Evolutionary conservation across 148 eudicot genomes (phyloP).

Genomic region (Camellia lanceoleosa): DNA sequence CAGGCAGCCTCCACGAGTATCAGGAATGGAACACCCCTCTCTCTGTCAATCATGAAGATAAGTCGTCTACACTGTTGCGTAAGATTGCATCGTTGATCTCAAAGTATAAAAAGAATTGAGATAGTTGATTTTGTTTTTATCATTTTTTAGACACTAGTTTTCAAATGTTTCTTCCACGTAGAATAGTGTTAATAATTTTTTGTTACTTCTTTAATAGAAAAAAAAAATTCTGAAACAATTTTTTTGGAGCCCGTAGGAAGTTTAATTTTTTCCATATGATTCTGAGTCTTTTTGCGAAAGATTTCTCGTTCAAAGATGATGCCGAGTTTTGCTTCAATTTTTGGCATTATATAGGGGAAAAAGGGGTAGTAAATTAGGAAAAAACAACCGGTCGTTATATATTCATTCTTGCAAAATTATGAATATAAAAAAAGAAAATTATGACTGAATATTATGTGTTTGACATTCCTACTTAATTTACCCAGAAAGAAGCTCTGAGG

Average conservation of each 20-base stretch:
- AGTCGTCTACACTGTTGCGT: slow-evolving; percentile 36
- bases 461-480: too few species aligned
- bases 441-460: too few species aligned
- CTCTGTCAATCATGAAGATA: slow-evolving; percentile 23
- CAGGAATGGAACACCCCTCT: slow-evolving; percentile 72
- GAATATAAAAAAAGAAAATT: too few species aligned
- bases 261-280: too few species aligned
- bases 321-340: not conserved
- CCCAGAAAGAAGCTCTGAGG: too few species aligned
- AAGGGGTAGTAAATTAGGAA: not conserved
- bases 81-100: slow-evolving; percentile 51
- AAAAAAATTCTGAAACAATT: too few species aligned
- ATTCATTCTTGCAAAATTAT: too few species aligned
- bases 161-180: not conserved
- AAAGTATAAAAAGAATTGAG: slow-evolving; percentile 18
- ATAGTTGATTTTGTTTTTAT: not conserved
- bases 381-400: too few species aligned
- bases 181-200: not conserved
- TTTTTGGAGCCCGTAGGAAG: too few species aligned
- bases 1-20: slow-evolving; percentile 78
- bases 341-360: not conserved
- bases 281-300: not conserved
- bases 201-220: not conserved
- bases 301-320: not conserved
- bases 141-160: not conserved